Base-by-base conservation (phyloP, 148 eudicot genomes). In the Silene conica region DNA sequence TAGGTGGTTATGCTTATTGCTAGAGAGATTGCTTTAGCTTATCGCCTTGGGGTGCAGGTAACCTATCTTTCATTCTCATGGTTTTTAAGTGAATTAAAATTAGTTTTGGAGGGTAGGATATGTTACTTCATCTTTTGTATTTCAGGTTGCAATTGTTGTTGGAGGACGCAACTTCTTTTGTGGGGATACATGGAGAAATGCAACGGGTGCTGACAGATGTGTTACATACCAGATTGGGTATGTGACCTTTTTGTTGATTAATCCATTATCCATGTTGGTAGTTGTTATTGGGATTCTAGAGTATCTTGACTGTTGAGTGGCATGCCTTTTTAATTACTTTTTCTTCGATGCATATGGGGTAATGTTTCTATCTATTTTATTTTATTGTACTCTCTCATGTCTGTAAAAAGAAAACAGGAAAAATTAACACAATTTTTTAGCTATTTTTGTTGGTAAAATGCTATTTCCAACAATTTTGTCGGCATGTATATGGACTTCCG, bases 131-230 rank as follows among this genome's bases (percentile, higher is more conserved):
- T 54, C 15, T 78, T 20, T 74, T 71, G 60, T 76, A 55, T 74
- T 72, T 54, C 77, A 96, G 99, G 97, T 92, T 73, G 97, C 97
- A 22, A 84, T 96, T 79, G 96, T 90, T 80, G 84, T 96, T 83
- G 99, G 99, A 66, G 99, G 97, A 26, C 92, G 97, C 41, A 92
- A 96, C 80, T 92, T 96, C 80, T 92, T 92, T 82, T 96, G 96
- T 79, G 97, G 96, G 76, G 90, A 96, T 74, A 83, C 94, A 13
- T 96, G 97, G 99, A 85, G 88, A 28, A 83, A 83, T 67, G 76
- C 91, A 61, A 92, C 99, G 77, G 99, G 96, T 71, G 87, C 87
- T 50, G 97, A 96, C 78, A 89, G 99, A 85, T 85, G 89, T 69
- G 83, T 92, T 12, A 92, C 97, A 58, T 92, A 92, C 82, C 99